Percentiles rank a stretch among this genome's conserved stretches.
Conservation (phyloP, 2,329 filamentous ascomycete genomes). For the Sporothrix brasiliensis region DNA sequence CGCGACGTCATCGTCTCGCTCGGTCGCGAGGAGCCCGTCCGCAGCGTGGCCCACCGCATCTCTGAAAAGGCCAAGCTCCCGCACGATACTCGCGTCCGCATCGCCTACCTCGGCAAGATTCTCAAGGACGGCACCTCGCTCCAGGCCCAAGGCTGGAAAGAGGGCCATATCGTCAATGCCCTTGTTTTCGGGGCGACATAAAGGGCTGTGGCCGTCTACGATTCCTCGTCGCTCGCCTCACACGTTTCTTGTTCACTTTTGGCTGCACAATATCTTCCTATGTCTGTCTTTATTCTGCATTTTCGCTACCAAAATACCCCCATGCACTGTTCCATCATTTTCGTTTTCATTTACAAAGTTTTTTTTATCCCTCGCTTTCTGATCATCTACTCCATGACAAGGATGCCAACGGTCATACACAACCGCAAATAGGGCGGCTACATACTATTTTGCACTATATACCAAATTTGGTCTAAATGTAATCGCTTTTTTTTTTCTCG, state of each 20-base stretch:
- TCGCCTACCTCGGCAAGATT: conserved; percentile 81
- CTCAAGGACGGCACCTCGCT: conserved; percentile 70
- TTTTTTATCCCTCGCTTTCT: neutral
- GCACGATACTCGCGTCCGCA: conserved; percentile 62
- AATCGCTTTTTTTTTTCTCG: too few relatives aligned
- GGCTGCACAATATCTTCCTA: neutral
- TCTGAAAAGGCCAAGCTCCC: conserved; percentile 65
- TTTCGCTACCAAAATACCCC: conserved; percentile 20
- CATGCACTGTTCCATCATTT: neutral
- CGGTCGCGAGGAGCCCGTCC: conserved; percentile 64
- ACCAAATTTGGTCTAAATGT: neutral
- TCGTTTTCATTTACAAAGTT: neutral
- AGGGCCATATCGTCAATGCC: conserved; percentile 75
- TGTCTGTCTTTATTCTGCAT: neutral
- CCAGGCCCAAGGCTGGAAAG: conserved; percentile 71
- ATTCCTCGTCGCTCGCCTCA: neutral
- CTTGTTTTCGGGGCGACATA: conserved; percentile 57
- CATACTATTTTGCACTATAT: neutral
- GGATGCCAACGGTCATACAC: too few relatives aligned
- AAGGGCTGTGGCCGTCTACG: neutral
- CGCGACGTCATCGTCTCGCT: conserved; percentile 65
- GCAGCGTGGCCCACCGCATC: conserved; percentile 64
- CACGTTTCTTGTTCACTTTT: neutral
- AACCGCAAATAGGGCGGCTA: neutral
- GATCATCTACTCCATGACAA: neutral